Conservation (phyloP, 495 filamentous ascomycete species). For the Aspergillus biplanus region DNA sequence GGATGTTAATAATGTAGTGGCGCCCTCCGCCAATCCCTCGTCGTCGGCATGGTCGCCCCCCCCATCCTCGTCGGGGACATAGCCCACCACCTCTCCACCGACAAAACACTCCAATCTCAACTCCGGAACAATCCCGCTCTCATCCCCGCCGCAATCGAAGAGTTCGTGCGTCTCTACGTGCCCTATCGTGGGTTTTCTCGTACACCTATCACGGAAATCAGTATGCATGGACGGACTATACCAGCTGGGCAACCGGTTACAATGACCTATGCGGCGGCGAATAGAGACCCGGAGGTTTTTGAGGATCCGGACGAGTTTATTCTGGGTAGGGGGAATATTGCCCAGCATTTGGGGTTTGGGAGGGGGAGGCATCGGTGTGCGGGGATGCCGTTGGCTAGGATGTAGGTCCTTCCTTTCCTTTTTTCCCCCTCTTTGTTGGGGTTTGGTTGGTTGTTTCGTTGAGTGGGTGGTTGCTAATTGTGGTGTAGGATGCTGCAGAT, state of each 20-base stretch:
- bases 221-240: background rate
- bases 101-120: background rate
- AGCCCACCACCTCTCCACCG: slow-evolving; percentile 1
- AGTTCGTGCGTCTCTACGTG: slow-evolving; percentile 10
- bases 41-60: slow-evolving; percentile 11
- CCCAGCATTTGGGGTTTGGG: slow-evolving; percentile 8
- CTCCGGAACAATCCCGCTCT: background rate
- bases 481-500: slow-evolving; percentile 3
- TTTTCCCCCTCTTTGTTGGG: too few species aligned
- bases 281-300: slow-evolving; percentile 5
- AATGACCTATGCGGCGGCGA: slow-evolving; percentile 12
- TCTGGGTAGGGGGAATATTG: slow-evolving; percentile 6
- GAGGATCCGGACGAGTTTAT: slow-evolving; percentile 4
- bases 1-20: too few species aligned
- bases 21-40: slow-evolving; percentile 11
- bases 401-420: background rate
- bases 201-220: background rate
- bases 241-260: background rate
- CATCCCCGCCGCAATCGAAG: slow-evolving; percentile 4
- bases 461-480: too few species aligned
- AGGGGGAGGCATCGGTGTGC: slow-evolving; percentile 10
- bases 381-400: slow-evolving; percentile 11
- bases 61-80: slow-evolving; percentile 3
- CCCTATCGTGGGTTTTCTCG: slow-evolving; percentile 12
- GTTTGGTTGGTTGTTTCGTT: too few species aligned